Evolutionary conservation across 345 rosid genomes (phyloP).

Genomic region (Populus tremula): DNA sequence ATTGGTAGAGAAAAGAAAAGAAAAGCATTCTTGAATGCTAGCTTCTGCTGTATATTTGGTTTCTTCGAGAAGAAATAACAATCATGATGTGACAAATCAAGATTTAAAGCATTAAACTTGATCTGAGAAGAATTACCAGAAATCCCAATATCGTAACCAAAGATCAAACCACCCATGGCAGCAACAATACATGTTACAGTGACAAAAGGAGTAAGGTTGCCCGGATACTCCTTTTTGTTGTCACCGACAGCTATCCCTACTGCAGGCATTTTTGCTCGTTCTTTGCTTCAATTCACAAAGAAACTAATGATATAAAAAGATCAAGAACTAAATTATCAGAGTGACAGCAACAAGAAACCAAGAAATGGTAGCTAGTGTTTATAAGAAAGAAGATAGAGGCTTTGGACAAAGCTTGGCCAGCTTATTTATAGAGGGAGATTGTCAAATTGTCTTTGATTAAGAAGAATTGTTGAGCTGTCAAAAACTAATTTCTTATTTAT

Average conservation of each 20-base stretch:
- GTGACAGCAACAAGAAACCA: background rate
- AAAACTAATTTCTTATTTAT: background rate
- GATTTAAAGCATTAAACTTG: background rate
- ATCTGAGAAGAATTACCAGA: conserved; percentile 48
- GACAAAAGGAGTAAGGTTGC: conserved; percentile 77
- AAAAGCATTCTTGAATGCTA: background rate
- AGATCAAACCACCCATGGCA: conserved; percentile 99
- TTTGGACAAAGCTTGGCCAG: conserved; percentile 2
- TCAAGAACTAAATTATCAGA: background rate
- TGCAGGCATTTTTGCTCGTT: conserved; percentile 20
- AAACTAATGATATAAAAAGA: background rate
- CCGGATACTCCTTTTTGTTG: conserved; percentile 63
- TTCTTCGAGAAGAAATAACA: no score
- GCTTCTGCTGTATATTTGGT: no score
- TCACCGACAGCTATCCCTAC: conserved; percentile 35
- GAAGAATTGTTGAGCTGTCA: conserved; percentile 37
- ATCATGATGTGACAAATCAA: background rate
- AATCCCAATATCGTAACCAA: conserved; percentile 93
- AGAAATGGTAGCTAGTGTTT: background rate
- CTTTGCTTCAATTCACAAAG: background rate
- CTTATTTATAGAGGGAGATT: conserved; percentile 22
- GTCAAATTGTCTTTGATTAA: background rate
- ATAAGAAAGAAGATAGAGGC: conserved; percentile 12
- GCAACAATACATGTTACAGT: conserved; percentile 78
- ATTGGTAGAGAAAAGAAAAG: background rate